phyloP scores from a whole-genome alignment of 192 early-diverging fungal species.

The Coemansia sp. region DNA sequence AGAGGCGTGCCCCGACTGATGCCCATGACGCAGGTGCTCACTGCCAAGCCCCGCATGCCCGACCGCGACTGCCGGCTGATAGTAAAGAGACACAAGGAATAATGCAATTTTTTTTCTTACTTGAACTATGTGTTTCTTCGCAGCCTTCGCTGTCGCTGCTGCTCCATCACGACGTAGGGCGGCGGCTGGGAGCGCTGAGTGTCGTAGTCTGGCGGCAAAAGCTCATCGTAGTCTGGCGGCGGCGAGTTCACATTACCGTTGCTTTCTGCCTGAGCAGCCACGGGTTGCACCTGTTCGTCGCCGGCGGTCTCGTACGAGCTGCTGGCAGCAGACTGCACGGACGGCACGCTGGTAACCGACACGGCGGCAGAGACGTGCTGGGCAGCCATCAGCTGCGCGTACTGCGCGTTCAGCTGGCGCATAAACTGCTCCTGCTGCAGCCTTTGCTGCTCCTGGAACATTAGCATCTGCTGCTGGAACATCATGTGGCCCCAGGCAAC shows the following conservation, averaged over 20 bases:
- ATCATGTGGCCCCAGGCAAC: slow-evolving; percentile 8
- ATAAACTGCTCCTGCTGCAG: slow-evolving; percentile 46
- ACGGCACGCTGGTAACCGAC: not conserved
- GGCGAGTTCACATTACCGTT: slow-evolving; percentile 12
- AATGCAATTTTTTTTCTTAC: too few species aligned
- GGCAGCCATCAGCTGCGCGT: slow-evolving; percentile 20
- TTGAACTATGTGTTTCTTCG: too few species aligned
- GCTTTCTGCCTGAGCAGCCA: too few species aligned
- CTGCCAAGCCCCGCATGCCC: slow-evolving; percentile 18
- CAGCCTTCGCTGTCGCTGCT: too few species aligned
- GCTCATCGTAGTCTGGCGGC: slow-evolving; percentile 38
- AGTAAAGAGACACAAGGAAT: not conserved
- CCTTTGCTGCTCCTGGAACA: slow-evolving; percentile 50
- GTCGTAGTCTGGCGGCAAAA: slow-evolving; percentile 36
- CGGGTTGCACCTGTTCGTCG: too few species aligned
- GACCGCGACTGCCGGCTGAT: slow-evolving; percentile 25
- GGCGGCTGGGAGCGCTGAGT: slow-evolving; percentile 20
- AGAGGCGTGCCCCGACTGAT: slow-evolving; percentile 17
- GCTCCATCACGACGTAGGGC: slow-evolving; percentile 13
- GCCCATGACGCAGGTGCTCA: slow-evolving; percentile 17
- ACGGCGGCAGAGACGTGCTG: not conserved
- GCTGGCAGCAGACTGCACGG: not conserved
- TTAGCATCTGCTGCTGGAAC: slow-evolving; percentile 35
- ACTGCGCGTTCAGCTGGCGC: slow-evolving; percentile 34
- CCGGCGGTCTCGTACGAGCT: too few species aligned